Evolutionary conservation across 345 rosid genomes (phyloP).

Genomic region (Triadica sebifera): DNA sequence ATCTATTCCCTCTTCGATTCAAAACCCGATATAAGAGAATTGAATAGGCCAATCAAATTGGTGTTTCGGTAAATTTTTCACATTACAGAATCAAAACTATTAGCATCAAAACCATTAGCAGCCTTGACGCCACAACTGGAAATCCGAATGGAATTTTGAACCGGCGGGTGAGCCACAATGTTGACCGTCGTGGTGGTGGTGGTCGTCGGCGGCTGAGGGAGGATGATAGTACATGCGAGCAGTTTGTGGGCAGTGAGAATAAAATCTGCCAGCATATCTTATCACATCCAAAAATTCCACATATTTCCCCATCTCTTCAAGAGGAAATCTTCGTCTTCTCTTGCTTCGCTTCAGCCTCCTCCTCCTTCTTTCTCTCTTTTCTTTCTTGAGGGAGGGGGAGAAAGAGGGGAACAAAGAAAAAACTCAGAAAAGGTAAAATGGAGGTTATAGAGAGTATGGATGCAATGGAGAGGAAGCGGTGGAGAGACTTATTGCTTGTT

Average conservation of each 20-base stretch:
- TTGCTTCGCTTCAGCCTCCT: no score
- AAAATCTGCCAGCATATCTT: constrained; percentile 52
- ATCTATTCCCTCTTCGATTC: no score
- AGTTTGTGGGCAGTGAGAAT: constrained; percentile 66
- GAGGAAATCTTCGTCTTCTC: no score
- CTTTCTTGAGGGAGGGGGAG: neutral
- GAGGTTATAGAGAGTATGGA: neutral
- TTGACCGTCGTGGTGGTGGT: constrained; percentile 16
- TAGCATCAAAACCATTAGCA: constrained; percentile 8
- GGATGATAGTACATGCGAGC: constrained; percentile 60
- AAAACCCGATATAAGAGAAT: neutral
- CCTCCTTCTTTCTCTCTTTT: neutral
- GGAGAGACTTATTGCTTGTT: neutral
- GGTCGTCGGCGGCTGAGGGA: constrained; percentile 34
- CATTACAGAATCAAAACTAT: constrained; percentile 23
- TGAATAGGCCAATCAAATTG: neutral
- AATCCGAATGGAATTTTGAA: constrained; percentile 2
- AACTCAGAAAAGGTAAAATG: neutral
- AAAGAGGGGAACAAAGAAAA: neutral
- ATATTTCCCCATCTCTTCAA: constrained; percentile 41
- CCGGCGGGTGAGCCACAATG: neutral
- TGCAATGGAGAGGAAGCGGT: neutral
- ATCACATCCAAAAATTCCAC: constrained; percentile 44
- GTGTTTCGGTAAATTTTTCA: constrained; percentile 1
- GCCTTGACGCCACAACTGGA: constrained; percentile 21